A percentile compares a stretch with the other conserved stretches of the same genome.
Evolutionary conservation across 495 filamentous ascomycete species (phyloP).

Genomic region (Cercophora newfieldiana): DNA sequence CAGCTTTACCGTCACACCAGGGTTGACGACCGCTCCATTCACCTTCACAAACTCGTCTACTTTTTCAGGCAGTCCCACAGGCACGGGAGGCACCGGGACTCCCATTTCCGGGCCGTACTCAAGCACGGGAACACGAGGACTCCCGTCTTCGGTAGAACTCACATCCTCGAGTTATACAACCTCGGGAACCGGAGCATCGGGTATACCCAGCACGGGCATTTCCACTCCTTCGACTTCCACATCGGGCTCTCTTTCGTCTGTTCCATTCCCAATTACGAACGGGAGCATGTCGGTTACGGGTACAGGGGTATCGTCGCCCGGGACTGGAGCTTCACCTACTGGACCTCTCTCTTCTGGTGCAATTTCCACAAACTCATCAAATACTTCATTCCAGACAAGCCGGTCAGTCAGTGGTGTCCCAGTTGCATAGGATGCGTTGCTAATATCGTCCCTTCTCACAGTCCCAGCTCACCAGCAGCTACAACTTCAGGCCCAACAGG

Average conservation of each 20-base stretch:
- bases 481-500: not conserved
- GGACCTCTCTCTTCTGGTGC: not conserved
- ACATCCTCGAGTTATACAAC: not conserved
- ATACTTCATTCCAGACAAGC: not conserved
- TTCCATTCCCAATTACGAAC: not conserved
- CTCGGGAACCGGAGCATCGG: not conserved
- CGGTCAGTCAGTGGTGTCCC: not conserved
- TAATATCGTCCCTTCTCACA: not conserved
- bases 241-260: not conserved
- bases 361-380: not conserved
- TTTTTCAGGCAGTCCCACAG: too few relatives aligned
- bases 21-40: conserved; percentile 17
- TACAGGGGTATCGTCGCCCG: not conserved
- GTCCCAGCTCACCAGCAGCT: not conserved
- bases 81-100: not conserved
- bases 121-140: not conserved
- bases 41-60: conserved; percentile 27
- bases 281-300: not conserved
- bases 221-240: not conserved
- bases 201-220: not conserved
- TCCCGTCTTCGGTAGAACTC: not conserved
- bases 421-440: not conserved
- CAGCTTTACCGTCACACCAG: not conserved
- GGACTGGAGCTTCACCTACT: not conserved
- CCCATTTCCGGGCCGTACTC: not conserved